A percentile compares a stretch with the other conserved stretches of the same genome.
These are phyloP conservation scores for Sungouiella thailandica DNA, from an alignment of 805 yeast genomes.

Conservation along the genomic window DNA sequence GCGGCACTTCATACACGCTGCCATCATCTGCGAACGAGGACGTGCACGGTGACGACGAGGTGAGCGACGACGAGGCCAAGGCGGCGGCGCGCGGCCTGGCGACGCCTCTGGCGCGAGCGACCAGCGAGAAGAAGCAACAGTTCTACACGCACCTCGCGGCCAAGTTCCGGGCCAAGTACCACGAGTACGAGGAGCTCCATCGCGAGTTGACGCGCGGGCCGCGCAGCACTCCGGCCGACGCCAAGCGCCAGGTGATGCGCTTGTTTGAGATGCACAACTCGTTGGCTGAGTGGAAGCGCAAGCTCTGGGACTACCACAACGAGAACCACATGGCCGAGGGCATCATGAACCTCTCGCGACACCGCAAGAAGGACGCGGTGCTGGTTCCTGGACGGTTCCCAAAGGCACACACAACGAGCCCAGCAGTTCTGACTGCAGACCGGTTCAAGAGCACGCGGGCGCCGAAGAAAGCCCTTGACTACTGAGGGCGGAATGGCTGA, in stretches of 20 bases:
- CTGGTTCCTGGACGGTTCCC: constrained; percentile 2
- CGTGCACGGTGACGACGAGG: constrained; percentile 7
- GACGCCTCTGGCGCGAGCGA: no score
- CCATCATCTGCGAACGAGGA: constrained; percentile 34
- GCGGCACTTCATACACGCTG: constrained; percentile 25
- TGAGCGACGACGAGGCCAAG: constrained; percentile 9
- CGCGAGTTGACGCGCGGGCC: constrained; percentile 9
- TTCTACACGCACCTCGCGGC: constrained; percentile 15
- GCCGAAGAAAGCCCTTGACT: constrained; percentile 6
- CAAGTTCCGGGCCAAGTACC: constrained; percentile 12
- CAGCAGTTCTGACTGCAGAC: background rate
- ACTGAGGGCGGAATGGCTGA: no score
- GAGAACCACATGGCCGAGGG: constrained; percentile 27
- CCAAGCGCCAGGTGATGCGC: constrained; percentile 24
- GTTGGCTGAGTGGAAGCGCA: constrained; percentile 50
- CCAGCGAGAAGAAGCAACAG: constrained; percentile 15
- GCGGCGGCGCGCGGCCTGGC: no score
- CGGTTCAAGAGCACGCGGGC: background rate
- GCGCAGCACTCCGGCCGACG: constrained; percentile 9
- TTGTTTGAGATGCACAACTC: constrained; percentile 48
- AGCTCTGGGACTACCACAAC: constrained; percentile 45
- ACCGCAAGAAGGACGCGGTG: constrained; percentile 21
- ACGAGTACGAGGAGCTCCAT: constrained; percentile 14
- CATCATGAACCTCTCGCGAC: constrained; percentile 35
- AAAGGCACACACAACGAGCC: constrained; percentile 3